A percentile compares a stretch with the other conserved stretches of the same genome.
Conservation (phyloP, 352 stramenopile genomes). For the Globisporangium recalcitrans region DNA sequence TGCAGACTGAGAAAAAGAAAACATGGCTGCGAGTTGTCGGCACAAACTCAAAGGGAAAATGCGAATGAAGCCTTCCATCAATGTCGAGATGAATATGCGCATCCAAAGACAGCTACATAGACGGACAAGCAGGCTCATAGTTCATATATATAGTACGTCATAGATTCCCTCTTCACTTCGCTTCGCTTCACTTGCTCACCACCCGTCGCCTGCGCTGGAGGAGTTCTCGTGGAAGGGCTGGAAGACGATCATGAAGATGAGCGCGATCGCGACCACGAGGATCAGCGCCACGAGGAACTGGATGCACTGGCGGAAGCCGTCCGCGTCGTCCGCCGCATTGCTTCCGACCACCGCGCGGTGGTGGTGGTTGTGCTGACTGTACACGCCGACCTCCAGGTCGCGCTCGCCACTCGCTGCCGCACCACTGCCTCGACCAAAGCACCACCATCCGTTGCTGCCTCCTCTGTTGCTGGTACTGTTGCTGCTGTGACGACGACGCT, state of each 20-base stretch:
- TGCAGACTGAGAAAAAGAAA: too few relatives aligned
- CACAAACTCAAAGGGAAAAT: too few relatives aligned
- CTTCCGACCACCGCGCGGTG: conserved; percentile 15
- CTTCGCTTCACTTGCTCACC: background rate
- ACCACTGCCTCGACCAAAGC: background rate
- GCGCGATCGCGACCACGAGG: conserved; percentile 52
- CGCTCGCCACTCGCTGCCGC: background rate
- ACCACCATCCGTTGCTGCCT: background rate
- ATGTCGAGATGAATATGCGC: too few relatives aligned
- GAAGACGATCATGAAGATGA: conserved; percentile 71
- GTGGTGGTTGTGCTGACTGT: conserved; percentile 13
- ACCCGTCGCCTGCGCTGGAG: background rate
- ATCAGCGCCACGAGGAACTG: conserved; percentile 72
- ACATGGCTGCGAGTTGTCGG: too few relatives aligned
- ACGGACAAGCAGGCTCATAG: background rate
- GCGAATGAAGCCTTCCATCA: too few relatives aligned
- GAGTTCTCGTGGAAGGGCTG: conserved; percentile 30
- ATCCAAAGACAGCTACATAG: too few relatives aligned
- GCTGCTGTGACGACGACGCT: background rate
- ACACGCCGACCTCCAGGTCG: conserved; percentile 43
- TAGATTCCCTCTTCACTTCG: conserved; percentile 1
- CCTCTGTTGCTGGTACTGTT: background rate
- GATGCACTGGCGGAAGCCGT: conserved; percentile 66
- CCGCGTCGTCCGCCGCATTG: conserved; percentile 26
- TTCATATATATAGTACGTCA: conserved; percentile 8